Evolutionary conservation across 1,284 basidiomycete species (phyloP).

Genomic region (Malassezia globosa): DNA sequence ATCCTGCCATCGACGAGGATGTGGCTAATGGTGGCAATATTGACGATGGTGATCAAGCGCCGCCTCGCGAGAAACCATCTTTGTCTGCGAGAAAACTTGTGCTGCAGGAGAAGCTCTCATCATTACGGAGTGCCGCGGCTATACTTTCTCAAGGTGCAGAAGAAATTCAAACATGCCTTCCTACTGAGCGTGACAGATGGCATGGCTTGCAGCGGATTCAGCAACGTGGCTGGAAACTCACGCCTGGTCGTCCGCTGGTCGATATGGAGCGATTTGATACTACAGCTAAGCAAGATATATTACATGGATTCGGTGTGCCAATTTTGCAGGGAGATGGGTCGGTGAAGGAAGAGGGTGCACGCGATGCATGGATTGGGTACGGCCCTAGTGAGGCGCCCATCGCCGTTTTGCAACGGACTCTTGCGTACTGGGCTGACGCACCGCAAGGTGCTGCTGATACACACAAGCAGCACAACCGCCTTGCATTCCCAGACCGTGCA

Average conservation of each 20-base stretch:
- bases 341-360: constrained; percentile 31
- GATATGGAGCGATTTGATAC: constrained; percentile 30
- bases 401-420: constrained; percentile 18
- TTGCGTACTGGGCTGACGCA: constrained; percentile 33
- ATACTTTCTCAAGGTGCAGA: constrained; percentile 24
- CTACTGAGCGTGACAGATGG: constrained; percentile 27
- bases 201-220: constrained; percentile 21
- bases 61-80: constrained; percentile 6
- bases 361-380: constrained; percentile 41
- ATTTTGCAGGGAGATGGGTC: constrained; percentile 29
- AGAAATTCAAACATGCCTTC: constrained; percentile 20
- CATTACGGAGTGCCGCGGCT: constrained; percentile 21
- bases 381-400: constrained; percentile 29
- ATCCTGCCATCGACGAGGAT: constrained; percentile 3
- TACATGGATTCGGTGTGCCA: constrained; percentile 30
- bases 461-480: neutral
- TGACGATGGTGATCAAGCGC: constrained; percentile 11
- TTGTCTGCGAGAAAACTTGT: constrained; percentile 20
- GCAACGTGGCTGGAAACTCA: constrained; percentile 30
- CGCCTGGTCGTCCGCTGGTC: constrained; percentile 28
- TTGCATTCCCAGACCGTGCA: constrained; percentile 31
- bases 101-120: constrained; percentile 22
- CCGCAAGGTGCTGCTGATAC: neutral
- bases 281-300: neutral
- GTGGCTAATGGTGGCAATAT: constrained; percentile 15